Conservation (phyloP, 2,329 filamentous ascomycete genomes). For the Cercospora nicotianae region DNA sequence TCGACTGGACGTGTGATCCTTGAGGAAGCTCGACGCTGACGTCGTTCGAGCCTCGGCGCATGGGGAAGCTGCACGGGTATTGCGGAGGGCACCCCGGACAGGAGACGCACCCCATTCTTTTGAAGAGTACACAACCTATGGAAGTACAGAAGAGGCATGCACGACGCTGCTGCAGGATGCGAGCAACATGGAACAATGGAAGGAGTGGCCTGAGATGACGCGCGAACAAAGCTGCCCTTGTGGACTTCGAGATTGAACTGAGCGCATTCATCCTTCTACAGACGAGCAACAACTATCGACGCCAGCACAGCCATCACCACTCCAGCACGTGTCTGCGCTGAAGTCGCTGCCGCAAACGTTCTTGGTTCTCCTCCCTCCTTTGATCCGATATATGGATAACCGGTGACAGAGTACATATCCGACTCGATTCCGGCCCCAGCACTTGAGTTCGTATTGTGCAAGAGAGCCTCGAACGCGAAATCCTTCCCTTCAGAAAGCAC, state of each 20-base stretch:
- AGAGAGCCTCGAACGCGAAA: background rate
- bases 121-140: background rate
- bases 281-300: background rate
- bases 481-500: background rate
- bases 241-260: background rate
- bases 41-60: slow-evolving; percentile 1
- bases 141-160: background rate
- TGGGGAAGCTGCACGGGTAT: slow-evolving; percentile 1
- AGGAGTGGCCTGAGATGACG: background rate
- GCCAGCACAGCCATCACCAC: background rate
- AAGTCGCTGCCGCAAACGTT: background rate
- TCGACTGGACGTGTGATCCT: background rate
- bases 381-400: background rate
- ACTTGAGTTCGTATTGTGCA: slow-evolving; percentile 3
- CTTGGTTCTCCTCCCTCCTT: background rate
- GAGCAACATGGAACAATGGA: background rate
- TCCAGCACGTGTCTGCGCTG: background rate
- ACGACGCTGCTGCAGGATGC: background rate
- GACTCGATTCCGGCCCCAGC: background rate
- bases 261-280: background rate
- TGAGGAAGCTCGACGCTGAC: slow-evolving; percentile 6
- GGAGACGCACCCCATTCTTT: background rate
- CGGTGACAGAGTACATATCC: background rate
- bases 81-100: background rate
- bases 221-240: background rate